Evolutionary conservation across 1,284 basidiomycete species (phyloP).

Genomic region (Trametes pubescens): DNA sequence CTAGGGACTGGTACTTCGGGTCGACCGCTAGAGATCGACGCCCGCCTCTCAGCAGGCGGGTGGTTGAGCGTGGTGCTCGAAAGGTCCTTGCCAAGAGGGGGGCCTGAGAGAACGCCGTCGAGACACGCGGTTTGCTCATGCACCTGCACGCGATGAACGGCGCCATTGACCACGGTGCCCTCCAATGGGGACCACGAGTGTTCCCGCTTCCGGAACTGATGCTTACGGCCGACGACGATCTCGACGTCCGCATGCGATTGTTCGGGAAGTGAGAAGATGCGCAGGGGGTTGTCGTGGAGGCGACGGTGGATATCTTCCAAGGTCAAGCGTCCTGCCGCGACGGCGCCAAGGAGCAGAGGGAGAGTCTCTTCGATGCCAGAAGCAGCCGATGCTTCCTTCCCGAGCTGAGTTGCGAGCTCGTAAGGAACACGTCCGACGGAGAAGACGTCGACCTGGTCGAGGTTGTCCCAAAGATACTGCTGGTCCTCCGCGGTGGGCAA

Average conservation of each 20-base stretch:
- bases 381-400: slow-evolving; percentile 70
- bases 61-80: slow-evolving; percentile 74
- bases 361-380: slow-evolving; percentile 92
- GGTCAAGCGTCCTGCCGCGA: slow-evolving; percentile 81
- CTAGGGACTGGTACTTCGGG: slow-evolving; percentile 30
- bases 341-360: slow-evolving; percentile 89
- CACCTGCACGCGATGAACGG: slow-evolving; percentile 91
- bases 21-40: slow-evolving; percentile 36
- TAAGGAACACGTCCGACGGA: slow-evolving; percentile 90
- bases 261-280: slow-evolving; percentile 92
- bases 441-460: slow-evolving; percentile 91
- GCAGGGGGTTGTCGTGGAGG: slow-evolving; percentile 91
- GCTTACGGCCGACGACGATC: slow-evolving; percentile 86
- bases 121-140: slow-evolving; percentile 93
- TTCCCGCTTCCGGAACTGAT: slow-evolving; percentile 60
- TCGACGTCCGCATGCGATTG: slow-evolving; percentile 92
- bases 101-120: slow-evolving; percentile 82
- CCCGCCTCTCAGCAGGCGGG: slow-evolving; percentile 44
- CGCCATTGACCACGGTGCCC: slow-evolving; percentile 71
- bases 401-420: slow-evolving; percentile 75
- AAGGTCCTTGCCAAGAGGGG: slow-evolving; percentile 81
- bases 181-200: slow-evolving; percentile 88
- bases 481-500: slow-evolving; percentile 87
- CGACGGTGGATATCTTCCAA: slow-evolving; percentile 85
- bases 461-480: slow-evolving; percentile 86